Evolutionary conservation across 192 early-diverging fungal species (phyloP).

Genomic region (Umbelopsis isabellina): DNA sequence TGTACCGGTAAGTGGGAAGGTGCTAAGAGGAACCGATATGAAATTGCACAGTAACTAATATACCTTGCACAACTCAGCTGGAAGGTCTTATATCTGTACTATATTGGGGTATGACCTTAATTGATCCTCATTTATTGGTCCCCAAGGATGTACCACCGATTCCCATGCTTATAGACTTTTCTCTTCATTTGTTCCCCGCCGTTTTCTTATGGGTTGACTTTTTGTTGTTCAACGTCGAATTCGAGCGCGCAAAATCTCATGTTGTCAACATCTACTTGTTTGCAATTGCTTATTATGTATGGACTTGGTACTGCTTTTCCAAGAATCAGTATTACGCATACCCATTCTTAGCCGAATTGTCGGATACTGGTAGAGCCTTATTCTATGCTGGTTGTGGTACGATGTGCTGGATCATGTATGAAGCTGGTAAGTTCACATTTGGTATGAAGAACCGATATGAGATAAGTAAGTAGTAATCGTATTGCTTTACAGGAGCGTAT

Average conservation of each 20-base stretch:
- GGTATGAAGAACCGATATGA: too few relatives aligned
- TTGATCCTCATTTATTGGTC: conserved; percentile 28
- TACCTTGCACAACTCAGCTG: conserved; percentile 11
- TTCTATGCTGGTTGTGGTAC: conserved; percentile 31
- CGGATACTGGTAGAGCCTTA: not conserved
- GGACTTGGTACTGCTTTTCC: conserved; percentile 30
- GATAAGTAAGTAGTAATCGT: too few relatives aligned
- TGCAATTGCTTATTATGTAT: conserved; percentile 27
- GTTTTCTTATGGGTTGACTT: conserved; percentile 36
- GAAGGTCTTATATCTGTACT: conserved; percentile 34
- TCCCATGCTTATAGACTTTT: conserved; percentile 27
- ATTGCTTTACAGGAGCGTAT: too few relatives aligned
- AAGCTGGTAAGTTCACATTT: conserved; percentile 30
- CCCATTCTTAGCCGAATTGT: conserved; percentile 28
- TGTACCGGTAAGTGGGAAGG: conserved; percentile 28
- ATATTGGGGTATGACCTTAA: conserved; percentile 34
- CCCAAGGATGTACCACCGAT: conserved; percentile 22
- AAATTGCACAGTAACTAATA: not conserved
- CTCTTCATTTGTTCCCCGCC: conserved; percentile 35
- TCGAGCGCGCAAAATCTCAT: conserved; percentile 27
- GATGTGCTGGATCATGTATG: conserved; percentile 33
- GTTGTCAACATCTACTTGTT: conserved; percentile 29
- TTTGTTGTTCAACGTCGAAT: conserved; percentile 32
- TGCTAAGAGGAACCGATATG: not conserved
- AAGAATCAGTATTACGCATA: conserved; percentile 38